Evolutionary conservation across 768 basidiomycete genomes (phyloP).

Genomic region (Suillus lakei): DNA sequence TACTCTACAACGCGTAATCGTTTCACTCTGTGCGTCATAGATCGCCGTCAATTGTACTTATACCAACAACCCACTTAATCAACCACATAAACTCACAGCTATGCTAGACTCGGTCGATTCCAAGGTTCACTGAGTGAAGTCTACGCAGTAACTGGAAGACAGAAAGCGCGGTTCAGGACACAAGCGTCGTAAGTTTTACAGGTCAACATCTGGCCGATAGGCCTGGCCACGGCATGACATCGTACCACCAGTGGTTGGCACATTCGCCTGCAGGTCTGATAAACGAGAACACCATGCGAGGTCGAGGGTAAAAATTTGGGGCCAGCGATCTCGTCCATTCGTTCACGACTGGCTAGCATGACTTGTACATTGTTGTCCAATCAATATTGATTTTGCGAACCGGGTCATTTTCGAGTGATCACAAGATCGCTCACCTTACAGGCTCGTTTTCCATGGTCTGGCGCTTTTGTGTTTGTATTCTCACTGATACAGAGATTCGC

Average conservation of each 20-base stretch:
- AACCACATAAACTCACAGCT: background rate
- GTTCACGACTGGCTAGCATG: background rate
- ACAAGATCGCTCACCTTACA: background rate
- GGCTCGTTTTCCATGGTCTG: background rate
- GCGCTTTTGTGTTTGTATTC: background rate
- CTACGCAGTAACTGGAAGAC: conserved; percentile 25
- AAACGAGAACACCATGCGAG: conserved; percentile 23
- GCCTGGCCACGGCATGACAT: background rate
- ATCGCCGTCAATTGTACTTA: background rate
- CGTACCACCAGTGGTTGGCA: background rate
- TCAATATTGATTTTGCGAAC: background rate
- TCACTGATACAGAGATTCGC: background rate
- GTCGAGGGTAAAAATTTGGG: background rate
- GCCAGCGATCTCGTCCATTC: background rate
- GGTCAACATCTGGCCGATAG: background rate
- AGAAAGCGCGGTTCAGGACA: background rate
- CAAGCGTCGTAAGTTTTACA: background rate
- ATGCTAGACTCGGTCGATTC: background rate
- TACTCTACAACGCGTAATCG: conserved; percentile 1
- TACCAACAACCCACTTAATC: background rate
- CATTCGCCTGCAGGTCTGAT: conserved; percentile 20
- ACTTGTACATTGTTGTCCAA: background rate
- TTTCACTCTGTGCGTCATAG: background rate
- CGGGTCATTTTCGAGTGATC: background rate
- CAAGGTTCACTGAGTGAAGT: conserved; percentile 28